These are phyloP conservation scores for Salvia hispanica DNA, from an alignment of 257 asterid genomes.

Conservation along the genomic window DNA sequence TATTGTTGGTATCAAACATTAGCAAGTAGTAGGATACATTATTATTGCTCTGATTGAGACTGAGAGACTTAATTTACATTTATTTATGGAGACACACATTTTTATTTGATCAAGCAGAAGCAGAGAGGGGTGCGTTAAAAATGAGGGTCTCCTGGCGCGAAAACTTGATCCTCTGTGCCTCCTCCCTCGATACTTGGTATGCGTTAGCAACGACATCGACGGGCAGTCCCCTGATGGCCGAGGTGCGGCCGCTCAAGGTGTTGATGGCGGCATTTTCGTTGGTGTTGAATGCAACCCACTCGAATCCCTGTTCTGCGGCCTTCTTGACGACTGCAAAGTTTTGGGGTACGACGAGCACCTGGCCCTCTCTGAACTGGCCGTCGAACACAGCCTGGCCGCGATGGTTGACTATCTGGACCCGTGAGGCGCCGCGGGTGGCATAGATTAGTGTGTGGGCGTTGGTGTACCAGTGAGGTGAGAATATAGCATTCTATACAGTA, in stretches of 20 bases:
- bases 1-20: no score
- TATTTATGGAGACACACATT: no score
- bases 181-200: conserved; percentile 48
- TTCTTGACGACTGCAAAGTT: conserved; percentile 57
- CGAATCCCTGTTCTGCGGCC: conserved; percentile 57
- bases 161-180: conserved; percentile 60
- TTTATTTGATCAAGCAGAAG: conserved; percentile 29
- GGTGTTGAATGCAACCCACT: conserved; percentile 78
- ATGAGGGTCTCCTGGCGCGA: conserved; percentile 56
- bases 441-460: conserved; percentile 62
- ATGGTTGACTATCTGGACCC: conserved; percentile 66
- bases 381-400: conserved; percentile 58
- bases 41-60: no score
- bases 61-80: neutral
- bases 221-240: conserved; percentile 65
- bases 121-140: conserved; percentile 40
- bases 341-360: conserved; percentile 70
- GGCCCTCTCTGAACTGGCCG: conserved; percentile 51
- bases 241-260: conserved; percentile 70
- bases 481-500: conserved; percentile 50
- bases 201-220: conserved; percentile 51
- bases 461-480: conserved; percentile 65
- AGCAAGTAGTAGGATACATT: no score
- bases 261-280: conserved; percentile 66
- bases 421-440: conserved; percentile 51